A percentile compares a stretch with the other conserved stretches of the same genome.
These are phyloP conservation scores for Fusarium ambrosium DNA, from an alignment of 2,329 filamentous ascomycete species.

Conservation along the genomic window DNA sequence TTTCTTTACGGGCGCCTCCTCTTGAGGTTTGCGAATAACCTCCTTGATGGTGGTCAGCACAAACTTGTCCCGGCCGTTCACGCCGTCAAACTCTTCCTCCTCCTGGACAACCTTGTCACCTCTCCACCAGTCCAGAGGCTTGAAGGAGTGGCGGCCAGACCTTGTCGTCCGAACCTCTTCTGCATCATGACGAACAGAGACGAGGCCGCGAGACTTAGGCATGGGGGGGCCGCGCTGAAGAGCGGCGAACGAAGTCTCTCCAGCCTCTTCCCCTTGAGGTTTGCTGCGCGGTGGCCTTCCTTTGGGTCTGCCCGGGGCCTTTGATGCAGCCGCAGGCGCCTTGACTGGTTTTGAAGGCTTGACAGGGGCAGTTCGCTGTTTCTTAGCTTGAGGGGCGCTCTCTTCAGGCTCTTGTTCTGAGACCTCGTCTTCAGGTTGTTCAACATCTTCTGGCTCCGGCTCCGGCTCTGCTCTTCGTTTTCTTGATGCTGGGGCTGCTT, in stretches of 20 bases:
- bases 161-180: conserved; percentile 73
- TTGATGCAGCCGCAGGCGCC: conserved; percentile 11
- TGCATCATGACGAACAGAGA: conserved; percentile 64
- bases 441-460: conserved; percentile 33
- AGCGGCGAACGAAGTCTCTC: conserved; percentile 62
- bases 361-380: conserved; percentile 41
- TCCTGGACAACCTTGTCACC: conserved; percentile 84
- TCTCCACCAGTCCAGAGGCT: conserved; percentile 87
- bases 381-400: conserved; percentile 43
- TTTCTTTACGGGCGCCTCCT: conserved; percentile 56
- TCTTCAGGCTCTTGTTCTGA: conserved; percentile 45
- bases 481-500: conserved; percentile 22
- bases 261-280: conserved; percentile 47
- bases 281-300: conserved; percentile 45
- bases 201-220: conserved; percentile 67
- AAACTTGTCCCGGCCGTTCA: conserved; percentile 61
- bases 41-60: conserved; percentile 80
- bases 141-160: conserved; percentile 82
- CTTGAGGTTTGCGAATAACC: conserved; percentile 78
- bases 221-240: conserved; percentile 69
- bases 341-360: conserved; percentile 44
- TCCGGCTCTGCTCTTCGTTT: conserved; percentile 35
- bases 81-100: conserved; percentile 67
- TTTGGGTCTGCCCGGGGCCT: conserved; percentile 25
- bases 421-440: conserved; percentile 27